Base-by-base conservation (phyloP, 2,329 filamentous ascomycete species). In the Dichotomopilus funicola region DNA sequence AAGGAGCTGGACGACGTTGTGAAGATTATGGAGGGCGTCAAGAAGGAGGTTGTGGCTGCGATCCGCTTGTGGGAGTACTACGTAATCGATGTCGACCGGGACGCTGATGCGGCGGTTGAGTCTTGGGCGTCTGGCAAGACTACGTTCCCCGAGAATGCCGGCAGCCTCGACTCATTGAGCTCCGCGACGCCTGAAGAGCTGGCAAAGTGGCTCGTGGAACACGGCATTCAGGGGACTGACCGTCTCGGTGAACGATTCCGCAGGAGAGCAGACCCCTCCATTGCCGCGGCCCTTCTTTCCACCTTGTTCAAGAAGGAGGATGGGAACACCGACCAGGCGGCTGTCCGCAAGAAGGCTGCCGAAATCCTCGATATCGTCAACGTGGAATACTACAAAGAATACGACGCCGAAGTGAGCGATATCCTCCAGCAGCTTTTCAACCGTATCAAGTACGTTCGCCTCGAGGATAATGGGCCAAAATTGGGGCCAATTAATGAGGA, bases 1-100 rank as follows among this genome's bases (percentile, higher is more conserved):
- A 81, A 83, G 61, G 82, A 74, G 6, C 75, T 78, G 3, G 85
- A 87, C 46, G 92, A 97, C 65, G 74, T 99, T 3, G 68, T 88
- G 33, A 79, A 81, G 61, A 83, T 97, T 57, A 95, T 96, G 86
- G 85, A 89, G 35, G 88, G 82, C 7, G 81, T 95, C 65, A 95
- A 94, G 70, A 82, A 82, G 19, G 81, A 91, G 53, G 90, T 94
- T 38, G 82, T 99, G 66, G 81, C 82, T 33, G 79, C 82, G 42
- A 82, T 92, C 58, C 85, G 85, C 49, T 78, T 99, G 1, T 99
- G 94, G 94, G 89, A 99, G 68, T 99, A 87, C 73, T 99, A 96
- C 68, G 84, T 87, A 12, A 75, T 95, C 55, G 83, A 97, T 65
- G 85, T 94, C 4, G 83, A 92, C 55, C 77, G 81, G 35, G 83